These are phyloP conservation scores for Mycena haematopus DNA, from an alignment of 768 basidiomycete genomes.

Conservation along the genomic window DNA sequence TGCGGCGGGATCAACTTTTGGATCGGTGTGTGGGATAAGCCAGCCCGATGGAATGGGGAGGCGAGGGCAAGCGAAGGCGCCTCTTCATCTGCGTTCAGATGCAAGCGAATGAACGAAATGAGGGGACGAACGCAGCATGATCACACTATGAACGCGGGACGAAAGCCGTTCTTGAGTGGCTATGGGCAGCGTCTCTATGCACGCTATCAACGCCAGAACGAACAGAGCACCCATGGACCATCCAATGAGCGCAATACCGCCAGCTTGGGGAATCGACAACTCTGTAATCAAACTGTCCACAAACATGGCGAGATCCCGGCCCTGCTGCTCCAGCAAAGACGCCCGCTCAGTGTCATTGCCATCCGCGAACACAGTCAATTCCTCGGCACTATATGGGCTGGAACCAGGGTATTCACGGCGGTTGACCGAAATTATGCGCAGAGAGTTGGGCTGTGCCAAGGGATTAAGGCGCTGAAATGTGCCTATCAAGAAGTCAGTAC, in stretches of 20 bases:
- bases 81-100: slow-evolving; percentile 21
- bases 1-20: slow-evolving; percentile 27
- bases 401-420: slow-evolving; percentile 42
- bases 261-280: slow-evolving; percentile 25
- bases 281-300: slow-evolving; percentile 34
- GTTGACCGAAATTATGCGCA: slow-evolving; percentile 40
- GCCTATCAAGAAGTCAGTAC: slow-evolving; percentile 21
- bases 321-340: slow-evolving; percentile 34
- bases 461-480: slow-evolving; percentile 33
- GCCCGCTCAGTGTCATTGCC: slow-evolving; percentile 30
- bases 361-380: slow-evolving; percentile 23
- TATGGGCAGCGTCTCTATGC: slow-evolving; percentile 29
- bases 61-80: slow-evolving; percentile 30
- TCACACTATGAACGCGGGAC: slow-evolving; percentile 30
- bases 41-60: slow-evolving; percentile 20
- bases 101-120: neutral
- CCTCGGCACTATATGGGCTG: slow-evolving; percentile 37
- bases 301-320: slow-evolving; percentile 37
- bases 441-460: slow-evolving; percentile 25
- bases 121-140: slow-evolving; percentile 30
- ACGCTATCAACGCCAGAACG: slow-evolving; percentile 31
- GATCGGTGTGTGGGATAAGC: slow-evolving; percentile 35
- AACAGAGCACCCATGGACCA: slow-evolving; percentile 41
- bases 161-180: slow-evolving; percentile 27
- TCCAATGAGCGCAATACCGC: slow-evolving; percentile 33